Evolutionary conservation across 139 green algal genomes (phyloP), one percentile per base, ranked within the genome.

Genomic region (Nannochloris sp.): DNA sequence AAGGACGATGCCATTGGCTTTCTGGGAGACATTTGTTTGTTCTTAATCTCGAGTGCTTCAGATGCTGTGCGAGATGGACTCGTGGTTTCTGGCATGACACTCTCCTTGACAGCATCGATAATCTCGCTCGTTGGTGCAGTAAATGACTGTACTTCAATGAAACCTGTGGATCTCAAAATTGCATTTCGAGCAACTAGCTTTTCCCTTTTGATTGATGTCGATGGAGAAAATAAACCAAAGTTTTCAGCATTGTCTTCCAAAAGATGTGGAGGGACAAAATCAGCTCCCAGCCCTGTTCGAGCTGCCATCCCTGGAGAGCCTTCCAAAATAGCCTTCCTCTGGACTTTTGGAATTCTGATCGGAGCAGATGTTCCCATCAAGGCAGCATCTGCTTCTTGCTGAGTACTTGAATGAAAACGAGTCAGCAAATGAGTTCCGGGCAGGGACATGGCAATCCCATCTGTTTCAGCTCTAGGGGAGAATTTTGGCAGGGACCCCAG

Each of bases 151-250:
- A 24, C 64, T 61, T 84, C 77, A 19, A 84, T 65, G 60, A 84
- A 84, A 4, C 77, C 77, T 16, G 77, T 84, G 60, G 62, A 61
- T 12, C 75, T 68, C 31, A 84, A 60, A 60, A 84, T 84, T 50
- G 66, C 67, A 60, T 84, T 84, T 61, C 77, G 75, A 16, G 72
- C 63, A 43, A 70, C 25, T 34, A 84, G 48, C 44, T 67, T 64
- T 15, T 80, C 71, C 2, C 77, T 74, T 61, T 75, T 80, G 15
- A 78, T 49, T 12, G 58, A 51, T 11, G 74, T 48, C 2, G 27
- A 60, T 11, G 73, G 69, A 2, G 74, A 83, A 19, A 73, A 19
- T 27, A 64, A 68, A 16, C 25, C 23, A 10, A 55, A 36, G 24
- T 65, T 40, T 16, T 53, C 46, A 1, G 46, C 46, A 34, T 31